Conservation (phyloP, 2,329 filamentous ascomycete genomes). For the Sporothrix humicola region DNA sequence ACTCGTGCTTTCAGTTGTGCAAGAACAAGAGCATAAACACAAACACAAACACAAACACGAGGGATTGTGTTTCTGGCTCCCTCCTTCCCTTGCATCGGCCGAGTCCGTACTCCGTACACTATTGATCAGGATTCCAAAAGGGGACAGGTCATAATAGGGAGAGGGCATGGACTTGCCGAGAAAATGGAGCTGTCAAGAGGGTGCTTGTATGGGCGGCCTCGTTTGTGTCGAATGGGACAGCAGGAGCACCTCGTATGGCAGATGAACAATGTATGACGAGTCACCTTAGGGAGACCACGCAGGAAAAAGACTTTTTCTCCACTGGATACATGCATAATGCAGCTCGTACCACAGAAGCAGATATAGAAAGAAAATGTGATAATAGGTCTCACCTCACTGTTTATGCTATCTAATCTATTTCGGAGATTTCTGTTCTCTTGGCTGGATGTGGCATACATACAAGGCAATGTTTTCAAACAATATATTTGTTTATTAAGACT, state of each 20-base stretch:
- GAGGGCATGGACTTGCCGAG: slow-evolving; percentile 3
- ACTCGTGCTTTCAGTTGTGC: too few species aligned
- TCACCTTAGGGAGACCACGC: too few species aligned
- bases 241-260: background rate
- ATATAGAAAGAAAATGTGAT: too few species aligned
- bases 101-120: background rate
- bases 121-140: background rate
- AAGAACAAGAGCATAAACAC: too few species aligned
- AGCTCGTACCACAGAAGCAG: background rate
- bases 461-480: background rate
- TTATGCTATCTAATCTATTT: slow-evolving; percentile 3
- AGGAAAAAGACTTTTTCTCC: background rate
- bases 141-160: too few species aligned
- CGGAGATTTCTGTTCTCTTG: background rate
- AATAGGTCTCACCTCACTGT: background rate
- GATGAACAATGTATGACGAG: background rate
- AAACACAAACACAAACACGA: background rate
- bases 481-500: background rate
- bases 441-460: background rate
- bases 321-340: background rate
- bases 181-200: background rate
- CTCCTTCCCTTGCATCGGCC: slow-evolving; percentile 1
- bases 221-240: background rate
- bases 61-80: background rate
- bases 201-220: background rate